Evolutionary conservation across 306 rosid genomes (phyloP).

Genomic region (Astragalus glycyphyllos): DNA sequence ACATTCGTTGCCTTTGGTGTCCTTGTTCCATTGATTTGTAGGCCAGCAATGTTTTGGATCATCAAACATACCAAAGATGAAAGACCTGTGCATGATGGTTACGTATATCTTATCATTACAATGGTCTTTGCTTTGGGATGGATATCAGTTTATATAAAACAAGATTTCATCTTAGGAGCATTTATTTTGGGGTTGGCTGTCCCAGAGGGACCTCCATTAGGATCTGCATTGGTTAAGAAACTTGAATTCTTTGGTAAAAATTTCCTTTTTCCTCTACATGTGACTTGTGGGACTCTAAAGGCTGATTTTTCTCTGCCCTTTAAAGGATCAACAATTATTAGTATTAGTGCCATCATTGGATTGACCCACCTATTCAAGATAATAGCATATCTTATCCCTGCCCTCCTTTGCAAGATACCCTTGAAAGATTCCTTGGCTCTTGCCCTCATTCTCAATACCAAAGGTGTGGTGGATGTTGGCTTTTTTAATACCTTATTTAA

Average conservation of each 20-base stretch:
- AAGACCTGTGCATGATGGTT: slow-evolving; percentile 51
- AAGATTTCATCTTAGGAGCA: slow-evolving; percentile 52
- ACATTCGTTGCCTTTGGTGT: neutral
- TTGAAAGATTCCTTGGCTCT: slow-evolving; percentile 51
- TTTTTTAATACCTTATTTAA: neutral
- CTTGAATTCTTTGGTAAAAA: slow-evolving; percentile 45
- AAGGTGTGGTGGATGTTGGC: slow-evolving; percentile 58
- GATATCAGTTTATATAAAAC: slow-evolving; percentile 29
- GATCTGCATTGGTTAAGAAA: slow-evolving; percentile 59
- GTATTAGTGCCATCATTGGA: neutral
- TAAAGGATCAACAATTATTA: fast-evolving
- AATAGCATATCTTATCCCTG: slow-evolving; percentile 3
- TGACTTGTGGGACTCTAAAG: slow-evolving; percentile 50
- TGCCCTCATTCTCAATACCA: slow-evolving; percentile 53
- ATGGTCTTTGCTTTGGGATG: slow-evolving; percentile 45
- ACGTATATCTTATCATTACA: slow-evolving; percentile 32
- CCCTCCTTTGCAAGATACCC: slow-evolving; percentile 47
- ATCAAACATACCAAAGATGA: slow-evolving; percentile 56
- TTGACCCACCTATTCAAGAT: slow-evolving; percentile 37
- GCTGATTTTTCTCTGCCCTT: slow-evolving; percentile 37
- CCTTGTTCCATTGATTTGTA: slow-evolving; percentile 25
- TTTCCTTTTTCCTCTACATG: slow-evolving; percentile 59
- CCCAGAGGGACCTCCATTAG: slow-evolving; percentile 77
- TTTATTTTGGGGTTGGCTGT: slow-evolving; percentile 63
- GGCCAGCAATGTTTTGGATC: slow-evolving; percentile 59